Conservation (phyloP, 2,329 filamentous ascomycete species). For the Colletotrichum sp. region DNA sequence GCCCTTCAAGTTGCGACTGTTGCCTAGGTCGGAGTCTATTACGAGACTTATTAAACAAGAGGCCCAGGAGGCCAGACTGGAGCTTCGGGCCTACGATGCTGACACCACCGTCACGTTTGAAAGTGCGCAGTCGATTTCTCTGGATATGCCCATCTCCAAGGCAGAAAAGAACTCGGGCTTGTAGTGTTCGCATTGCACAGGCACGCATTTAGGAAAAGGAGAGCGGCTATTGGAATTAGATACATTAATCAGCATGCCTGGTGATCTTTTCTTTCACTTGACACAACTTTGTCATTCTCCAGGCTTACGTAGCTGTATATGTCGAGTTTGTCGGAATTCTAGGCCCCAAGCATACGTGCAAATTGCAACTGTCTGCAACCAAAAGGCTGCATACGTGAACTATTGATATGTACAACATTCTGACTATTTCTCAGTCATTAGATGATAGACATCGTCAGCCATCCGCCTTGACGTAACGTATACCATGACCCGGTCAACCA, state of each 20-base stretch:
- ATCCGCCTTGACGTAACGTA: not conserved
- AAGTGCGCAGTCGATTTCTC: not conserved
- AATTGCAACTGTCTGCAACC: not conserved
- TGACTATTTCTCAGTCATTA: fast-evolving
- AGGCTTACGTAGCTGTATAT: not conserved
- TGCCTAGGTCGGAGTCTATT: not conserved
- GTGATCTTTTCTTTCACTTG: not conserved
- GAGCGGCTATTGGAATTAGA: fast-evolving
- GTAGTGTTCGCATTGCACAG: not conserved
- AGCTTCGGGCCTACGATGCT: not conserved
- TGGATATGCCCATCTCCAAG: not conserved
- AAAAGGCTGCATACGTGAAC: not conserved
- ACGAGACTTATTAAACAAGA: not conserved
- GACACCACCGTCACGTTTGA: not conserved
- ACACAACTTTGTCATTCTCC: not conserved
- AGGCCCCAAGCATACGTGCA: not conserved
- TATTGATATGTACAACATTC: not conserved
- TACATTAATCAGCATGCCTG: not conserved
- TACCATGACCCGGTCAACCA: not conserved
- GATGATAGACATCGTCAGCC: not conserved
- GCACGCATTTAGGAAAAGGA: fast-evolving
- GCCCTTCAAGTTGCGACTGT: not conserved
- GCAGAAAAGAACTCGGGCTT: not conserved
- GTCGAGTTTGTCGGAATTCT: fast-evolving
- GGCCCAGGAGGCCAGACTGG: not conserved